Evolutionary conservation across 805 yeast genomes (phyloP).

Genomic region (Ogataea henricii): DNA sequence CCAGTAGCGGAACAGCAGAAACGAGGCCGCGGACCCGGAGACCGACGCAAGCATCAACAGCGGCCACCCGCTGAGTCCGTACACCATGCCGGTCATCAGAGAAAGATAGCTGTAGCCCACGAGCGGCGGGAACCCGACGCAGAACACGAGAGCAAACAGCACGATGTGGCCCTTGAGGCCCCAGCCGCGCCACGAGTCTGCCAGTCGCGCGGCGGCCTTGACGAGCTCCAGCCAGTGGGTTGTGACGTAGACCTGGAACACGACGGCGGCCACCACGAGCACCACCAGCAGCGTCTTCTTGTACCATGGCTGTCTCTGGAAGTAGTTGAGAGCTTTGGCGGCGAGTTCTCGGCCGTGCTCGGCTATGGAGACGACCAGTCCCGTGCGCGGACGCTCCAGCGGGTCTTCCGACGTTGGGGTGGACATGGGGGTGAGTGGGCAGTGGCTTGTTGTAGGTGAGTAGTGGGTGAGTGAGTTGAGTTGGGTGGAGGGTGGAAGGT

Average conservation of each 20-base stretch:
- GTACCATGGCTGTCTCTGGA: slow-evolving; percentile 3
- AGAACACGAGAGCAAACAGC: slow-evolving; percentile 54
- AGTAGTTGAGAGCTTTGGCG: neutral
- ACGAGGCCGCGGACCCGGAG: slow-evolving; percentile 74
- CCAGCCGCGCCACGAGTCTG: slow-evolving; percentile 44
- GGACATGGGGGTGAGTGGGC: neutral
- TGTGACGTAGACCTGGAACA: slow-evolving; percentile 22
- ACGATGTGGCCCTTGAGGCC: slow-evolving; percentile 35
- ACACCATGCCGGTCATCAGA: slow-evolving; percentile 74
- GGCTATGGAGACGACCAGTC: neutral
- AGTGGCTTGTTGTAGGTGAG: neutral
- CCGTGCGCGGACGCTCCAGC: neutral
- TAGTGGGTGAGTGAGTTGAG: too few species aligned
- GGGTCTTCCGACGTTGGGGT: neutral
- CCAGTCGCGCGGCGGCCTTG: slow-evolving; percentile 39
- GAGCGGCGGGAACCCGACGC: slow-evolving; percentile 88
- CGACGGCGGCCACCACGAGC: slow-evolving; percentile 6
- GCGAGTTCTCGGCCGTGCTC: neutral
- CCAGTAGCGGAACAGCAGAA: slow-evolving; percentile 62
- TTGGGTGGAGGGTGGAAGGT: too few species aligned
- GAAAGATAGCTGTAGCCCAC: slow-evolving; percentile 76
- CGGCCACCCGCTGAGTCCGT: slow-evolving; percentile 86
- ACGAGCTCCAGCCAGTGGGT: slow-evolving; percentile 42
- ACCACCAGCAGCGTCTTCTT: slow-evolving; percentile 16
- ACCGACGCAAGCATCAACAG: slow-evolving; percentile 68